Evolutionary conservation across 176 grass and related monocot genomes (phyloP).

Genomic region (Aegilops speltoides): DNA sequence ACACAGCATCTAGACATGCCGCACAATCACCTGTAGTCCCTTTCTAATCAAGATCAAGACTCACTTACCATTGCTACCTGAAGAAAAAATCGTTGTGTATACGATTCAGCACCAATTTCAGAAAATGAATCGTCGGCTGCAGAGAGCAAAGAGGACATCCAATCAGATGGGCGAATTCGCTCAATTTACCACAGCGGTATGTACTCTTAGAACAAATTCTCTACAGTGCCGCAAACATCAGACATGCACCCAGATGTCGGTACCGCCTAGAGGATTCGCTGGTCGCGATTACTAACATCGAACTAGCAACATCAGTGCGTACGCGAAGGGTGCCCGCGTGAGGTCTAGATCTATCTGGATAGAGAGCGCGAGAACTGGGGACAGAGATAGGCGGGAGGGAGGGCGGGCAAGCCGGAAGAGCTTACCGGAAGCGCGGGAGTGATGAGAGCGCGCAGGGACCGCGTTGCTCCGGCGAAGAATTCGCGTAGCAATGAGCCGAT

Average conservation of each 20-base stretch:
- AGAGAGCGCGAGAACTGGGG: background rate
- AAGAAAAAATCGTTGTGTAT: background rate
- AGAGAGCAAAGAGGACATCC: background rate
- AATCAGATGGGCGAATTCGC: background rate
- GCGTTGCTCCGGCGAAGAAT: background rate
- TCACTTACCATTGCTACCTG: conserved; percentile 26
- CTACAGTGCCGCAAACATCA: background rate
- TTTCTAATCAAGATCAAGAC: conserved; percentile 9
- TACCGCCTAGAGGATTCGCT: background rate
- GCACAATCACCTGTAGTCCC: background rate
- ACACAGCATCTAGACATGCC: background rate
- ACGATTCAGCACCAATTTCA: background rate
- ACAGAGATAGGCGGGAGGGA: background rate
- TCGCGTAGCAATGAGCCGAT: background rate
- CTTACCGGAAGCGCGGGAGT: background rate
- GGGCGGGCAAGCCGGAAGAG: background rate
- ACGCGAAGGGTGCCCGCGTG: background rate
- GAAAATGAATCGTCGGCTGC: background rate
- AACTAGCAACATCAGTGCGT: background rate
- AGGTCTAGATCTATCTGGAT: conserved; percentile 8
- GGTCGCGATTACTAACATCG: background rate
- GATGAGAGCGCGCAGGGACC: background rate
- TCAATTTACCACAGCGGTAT: background rate
- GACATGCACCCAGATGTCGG: background rate
- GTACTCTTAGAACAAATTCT: background rate